Evolutionary conservation across 495 filamentous ascomycete genomes (phyloP).

Genomic region (Penicillium canariense): DNA sequence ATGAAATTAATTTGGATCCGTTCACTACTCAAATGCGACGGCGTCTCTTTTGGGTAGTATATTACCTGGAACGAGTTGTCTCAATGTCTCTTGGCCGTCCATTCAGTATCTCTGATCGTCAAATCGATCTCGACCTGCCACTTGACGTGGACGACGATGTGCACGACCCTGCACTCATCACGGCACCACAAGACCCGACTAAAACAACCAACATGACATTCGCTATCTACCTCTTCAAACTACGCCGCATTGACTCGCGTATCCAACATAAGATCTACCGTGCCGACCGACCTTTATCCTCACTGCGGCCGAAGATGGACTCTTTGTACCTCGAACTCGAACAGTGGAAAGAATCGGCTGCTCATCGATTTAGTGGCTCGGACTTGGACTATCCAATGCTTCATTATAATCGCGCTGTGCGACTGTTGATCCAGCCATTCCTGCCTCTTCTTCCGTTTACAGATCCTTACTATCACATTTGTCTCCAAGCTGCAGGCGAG

Average conservation of each 20-base stretch:
- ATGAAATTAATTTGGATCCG: conserved; percentile 45
- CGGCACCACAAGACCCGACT: conserved; percentile 29
- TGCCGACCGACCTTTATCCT: conserved; percentile 47
- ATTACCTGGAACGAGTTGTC: conserved; percentile 51
- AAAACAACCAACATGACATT: conserved; percentile 47
- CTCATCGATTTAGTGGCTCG: conserved; percentile 35
- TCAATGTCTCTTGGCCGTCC: conserved; percentile 52
- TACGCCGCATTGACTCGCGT: conserved; percentile 51
- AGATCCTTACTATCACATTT: conserved; percentile 51
- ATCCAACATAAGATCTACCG: conserved; percentile 56
- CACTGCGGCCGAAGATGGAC: conserved; percentile 48
- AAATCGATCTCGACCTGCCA: conserved; percentile 52
- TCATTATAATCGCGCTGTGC: conserved; percentile 51
- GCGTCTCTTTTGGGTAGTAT: conserved; percentile 54
- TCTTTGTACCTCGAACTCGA: conserved; percentile 49
- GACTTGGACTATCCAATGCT: conserved; percentile 51
- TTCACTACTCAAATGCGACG: conserved; percentile 49
- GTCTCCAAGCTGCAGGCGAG: conserved; percentile 48
- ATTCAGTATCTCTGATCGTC: conserved; percentile 50
- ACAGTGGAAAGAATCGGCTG: conserved; percentile 49
- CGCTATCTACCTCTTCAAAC: conserved; percentile 48
- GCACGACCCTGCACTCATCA: conserved; percentile 41
- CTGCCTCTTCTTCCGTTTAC: conserved; percentile 46
- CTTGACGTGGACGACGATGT: conserved; percentile 48
- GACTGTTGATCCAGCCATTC: conserved; percentile 53